phyloP scores from a whole-genome alignment of 805 yeast genomes.

The Ogataea methanolica region DNA sequence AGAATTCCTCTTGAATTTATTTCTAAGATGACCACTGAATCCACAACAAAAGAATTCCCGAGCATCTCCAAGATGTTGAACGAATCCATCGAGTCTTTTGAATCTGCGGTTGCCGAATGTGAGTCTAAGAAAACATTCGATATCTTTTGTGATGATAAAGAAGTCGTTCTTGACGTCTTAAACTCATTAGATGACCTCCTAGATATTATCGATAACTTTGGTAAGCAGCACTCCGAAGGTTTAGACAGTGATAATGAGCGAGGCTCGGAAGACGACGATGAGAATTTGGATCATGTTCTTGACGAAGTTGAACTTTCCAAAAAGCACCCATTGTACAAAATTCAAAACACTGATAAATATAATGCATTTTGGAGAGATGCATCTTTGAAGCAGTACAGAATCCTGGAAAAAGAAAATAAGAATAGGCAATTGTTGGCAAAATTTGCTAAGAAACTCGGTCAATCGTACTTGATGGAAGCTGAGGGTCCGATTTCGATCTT shows the following conservation, averaged over 20 bases:
- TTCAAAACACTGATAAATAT: slow-evolving; percentile 36
- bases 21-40: slow-evolving; percentile 42
- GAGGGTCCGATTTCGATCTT: slow-evolving; percentile 54
- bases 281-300: slow-evolving; percentile 23
- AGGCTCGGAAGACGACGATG: slow-evolving; percentile 30
- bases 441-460: slow-evolving; percentile 53
- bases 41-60: slow-evolving; percentile 31
- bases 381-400: slow-evolving; percentile 30
- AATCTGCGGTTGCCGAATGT: slow-evolving; percentile 34
- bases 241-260: slow-evolving; percentile 54
- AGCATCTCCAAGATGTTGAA: slow-evolving; percentile 40
- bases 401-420: slow-evolving; percentile 23
- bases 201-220: slow-evolving; percentile 65
- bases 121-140: slow-evolving; percentile 16
- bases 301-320: slow-evolving; percentile 36
- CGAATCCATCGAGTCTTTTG: slow-evolving; percentile 43
- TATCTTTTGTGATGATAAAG: slow-evolving; percentile 23
- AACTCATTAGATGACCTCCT: slow-evolving; percentile 61
- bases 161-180: slow-evolving; percentile 41
- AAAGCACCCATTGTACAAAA: slow-evolving; percentile 52
- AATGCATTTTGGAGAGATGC: slow-evolving; percentile 55
- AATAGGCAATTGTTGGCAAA: slow-evolving; percentile 9
- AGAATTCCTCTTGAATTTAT: slow-evolving; percentile 57
- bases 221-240: slow-evolving; percentile 53
- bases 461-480: slow-evolving; percentile 58